Conservation (phyloP, 2,329 filamentous ascomycete species). For the Penicillium sp. region DNA sequence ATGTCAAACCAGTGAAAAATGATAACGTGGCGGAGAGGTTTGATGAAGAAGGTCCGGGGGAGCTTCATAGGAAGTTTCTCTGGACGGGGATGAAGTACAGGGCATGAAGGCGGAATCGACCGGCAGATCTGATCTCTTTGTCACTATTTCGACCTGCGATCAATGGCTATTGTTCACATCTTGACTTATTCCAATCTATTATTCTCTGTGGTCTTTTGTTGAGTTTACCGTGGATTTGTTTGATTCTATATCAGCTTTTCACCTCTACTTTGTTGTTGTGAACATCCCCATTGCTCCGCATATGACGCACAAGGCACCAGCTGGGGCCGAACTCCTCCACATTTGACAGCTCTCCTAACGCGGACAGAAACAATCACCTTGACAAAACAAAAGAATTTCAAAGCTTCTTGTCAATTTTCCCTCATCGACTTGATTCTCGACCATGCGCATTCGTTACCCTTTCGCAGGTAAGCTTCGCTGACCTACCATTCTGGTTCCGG, state of each 20-base stretch:
- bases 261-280: background rate
- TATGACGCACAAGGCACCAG: slow-evolving; percentile 29
- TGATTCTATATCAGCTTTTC: background rate
- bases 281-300: slow-evolving; percentile 17
- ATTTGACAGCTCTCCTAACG: slow-evolving; percentile 7
- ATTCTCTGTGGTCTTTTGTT: background rate
- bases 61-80: slow-evolving; percentile 38
- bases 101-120: slow-evolving; percentile 30
- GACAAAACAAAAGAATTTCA: background rate
- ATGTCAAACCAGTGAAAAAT: slow-evolving; percentile 30
- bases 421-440: background rate
- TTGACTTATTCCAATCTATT: background rate
- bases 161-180: background rate
- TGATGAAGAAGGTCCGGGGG: slow-evolving; percentile 38
- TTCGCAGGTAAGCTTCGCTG: slow-evolving; percentile 69
- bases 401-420: background rate
- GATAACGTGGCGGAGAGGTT: slow-evolving; percentile 35
- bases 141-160: slow-evolving; percentile 20
- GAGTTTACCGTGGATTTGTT: background rate
- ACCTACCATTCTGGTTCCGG: slow-evolving; percentile 1
- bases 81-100: slow-evolving; percentile 42
- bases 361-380: background rate
- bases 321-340: slow-evolving; percentile 20
- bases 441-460: slow-evolving; percentile 80
- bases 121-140: slow-evolving; percentile 29